phyloP scores from a whole-genome alignment of 768 basidiomycete species.

The Mycena belliarum region DNA sequence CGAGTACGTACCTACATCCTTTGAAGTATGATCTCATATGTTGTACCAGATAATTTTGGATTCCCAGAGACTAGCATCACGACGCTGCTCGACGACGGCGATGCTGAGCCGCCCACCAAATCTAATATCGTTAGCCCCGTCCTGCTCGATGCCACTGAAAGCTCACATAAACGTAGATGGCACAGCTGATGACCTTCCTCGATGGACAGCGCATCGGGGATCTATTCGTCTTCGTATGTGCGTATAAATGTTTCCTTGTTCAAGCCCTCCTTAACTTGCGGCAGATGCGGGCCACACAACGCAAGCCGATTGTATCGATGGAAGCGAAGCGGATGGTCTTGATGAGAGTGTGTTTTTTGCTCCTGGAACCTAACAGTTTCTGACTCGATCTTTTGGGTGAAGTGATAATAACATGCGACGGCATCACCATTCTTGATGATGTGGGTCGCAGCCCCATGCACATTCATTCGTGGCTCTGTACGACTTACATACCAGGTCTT shows the following conservation, averaged over 20 bases:
- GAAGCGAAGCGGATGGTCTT: neutral
- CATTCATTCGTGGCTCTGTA: neutral
- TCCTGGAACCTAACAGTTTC: neutral
- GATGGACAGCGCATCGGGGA: neutral
- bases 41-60: neutral
- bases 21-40: neutral
- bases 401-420: neutral
- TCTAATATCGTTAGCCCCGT: neutral
- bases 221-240: slow-evolving; percentile 6
- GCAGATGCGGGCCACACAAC: slow-evolving; percentile 4
- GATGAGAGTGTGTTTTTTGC: neutral
- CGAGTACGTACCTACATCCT: neutral
- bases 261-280: neutral
- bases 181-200: neutral
- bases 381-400: neutral
- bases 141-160: neutral
- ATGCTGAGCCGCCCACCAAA: neutral
- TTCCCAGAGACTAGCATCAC: neutral
- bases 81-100: slow-evolving; percentile 4
- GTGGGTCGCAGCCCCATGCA: neutral
- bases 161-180: neutral
- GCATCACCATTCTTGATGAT: neutral
- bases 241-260: too few species aligned
- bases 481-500: neutral
- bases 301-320: neutral